phyloP scores from a whole-genome alignment of 352 stramenopile species.

The Phytopythium cucurbitacearum region DNA sequence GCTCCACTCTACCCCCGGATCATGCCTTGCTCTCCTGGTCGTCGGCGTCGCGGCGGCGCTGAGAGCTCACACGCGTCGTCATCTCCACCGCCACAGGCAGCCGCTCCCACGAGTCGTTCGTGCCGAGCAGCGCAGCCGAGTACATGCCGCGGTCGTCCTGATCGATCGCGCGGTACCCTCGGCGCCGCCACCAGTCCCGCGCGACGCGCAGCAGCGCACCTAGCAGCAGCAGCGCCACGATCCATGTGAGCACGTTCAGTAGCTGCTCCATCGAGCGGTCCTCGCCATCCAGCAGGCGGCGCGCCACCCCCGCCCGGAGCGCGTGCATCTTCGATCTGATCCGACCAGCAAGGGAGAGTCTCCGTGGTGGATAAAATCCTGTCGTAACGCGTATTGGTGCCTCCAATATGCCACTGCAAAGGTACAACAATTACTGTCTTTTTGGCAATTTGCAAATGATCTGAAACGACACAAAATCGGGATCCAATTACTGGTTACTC shows the following conservation, averaged over 20 bases:
- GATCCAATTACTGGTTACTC: background rate
- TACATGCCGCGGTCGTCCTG: slow-evolving; percentile 68
- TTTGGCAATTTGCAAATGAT: no score
- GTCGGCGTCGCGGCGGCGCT: no score
- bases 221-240: slow-evolving; percentile 36
- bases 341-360: no score
- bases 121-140: slow-evolving; percentile 46
- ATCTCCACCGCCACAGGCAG: slow-evolving; percentile 9
- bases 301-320: background rate
- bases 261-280: slow-evolving; percentile 10
- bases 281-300: background rate
- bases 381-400: no score
- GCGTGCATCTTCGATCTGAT: background rate
- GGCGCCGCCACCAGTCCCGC: slow-evolving; percentile 35
- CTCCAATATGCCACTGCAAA: background rate
- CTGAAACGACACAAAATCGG: no score
- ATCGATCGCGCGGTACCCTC: slow-evolving; percentile 59
- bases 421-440: background rate
- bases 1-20: no score
- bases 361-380: no score
- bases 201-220: slow-evolving; percentile 42
- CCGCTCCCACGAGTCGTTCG: slow-evolving; percentile 70
- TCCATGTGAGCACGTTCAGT: slow-evolving; percentile 38
- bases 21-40: no score
- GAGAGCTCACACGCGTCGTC: no score